Conservation (phyloP, 1,284 basidiomycete species). For the Flammula alnicola region DNA sequence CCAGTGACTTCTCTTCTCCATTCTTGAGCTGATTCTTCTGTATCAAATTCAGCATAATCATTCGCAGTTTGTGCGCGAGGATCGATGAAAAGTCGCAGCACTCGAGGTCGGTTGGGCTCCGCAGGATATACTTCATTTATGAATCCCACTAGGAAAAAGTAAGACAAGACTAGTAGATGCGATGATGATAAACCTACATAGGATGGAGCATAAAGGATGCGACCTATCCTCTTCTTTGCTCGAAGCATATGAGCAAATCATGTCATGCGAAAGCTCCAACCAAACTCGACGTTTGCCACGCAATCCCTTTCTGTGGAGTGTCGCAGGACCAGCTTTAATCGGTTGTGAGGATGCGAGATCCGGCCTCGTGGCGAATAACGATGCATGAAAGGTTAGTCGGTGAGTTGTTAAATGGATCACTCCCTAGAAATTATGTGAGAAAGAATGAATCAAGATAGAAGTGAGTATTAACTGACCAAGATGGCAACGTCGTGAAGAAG, state of each 20-base stretch:
- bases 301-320: conserved; percentile 51
- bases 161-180: conserved; percentile 3
- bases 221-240: conserved; percentile 59
- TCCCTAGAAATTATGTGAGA: conserved; percentile 41
- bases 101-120: conserved; percentile 48
- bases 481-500: conserved; percentile 54
- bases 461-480: conserved; percentile 38
- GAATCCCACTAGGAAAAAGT: conserved; percentile 43
- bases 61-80: conserved; percentile 25
- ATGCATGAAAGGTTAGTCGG: conserved; percentile 68
- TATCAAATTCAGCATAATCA: conserved; percentile 58
- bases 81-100: conserved; percentile 45
- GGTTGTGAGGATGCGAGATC: conserved; percentile 37
- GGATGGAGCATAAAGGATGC: conserved; percentile 54
- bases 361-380: conserved; percentile 53
- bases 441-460: not conserved
- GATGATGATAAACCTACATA: conserved; percentile 45
- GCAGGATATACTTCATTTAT: conserved; percentile 46
- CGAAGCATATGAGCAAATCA: conserved; percentile 62
- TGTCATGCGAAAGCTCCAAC: conserved; percentile 67
- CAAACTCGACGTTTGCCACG: conserved; percentile 57
- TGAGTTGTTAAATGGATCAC: conserved; percentile 70
- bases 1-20: conserved; percentile 64
- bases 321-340: conserved; percentile 58
- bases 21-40: conserved; percentile 59